Evolutionary conservation across 345 rosid genomes (phyloP), one percentile per base, ranked within the genome.

Genomic region (Populus deltoides): DNA sequence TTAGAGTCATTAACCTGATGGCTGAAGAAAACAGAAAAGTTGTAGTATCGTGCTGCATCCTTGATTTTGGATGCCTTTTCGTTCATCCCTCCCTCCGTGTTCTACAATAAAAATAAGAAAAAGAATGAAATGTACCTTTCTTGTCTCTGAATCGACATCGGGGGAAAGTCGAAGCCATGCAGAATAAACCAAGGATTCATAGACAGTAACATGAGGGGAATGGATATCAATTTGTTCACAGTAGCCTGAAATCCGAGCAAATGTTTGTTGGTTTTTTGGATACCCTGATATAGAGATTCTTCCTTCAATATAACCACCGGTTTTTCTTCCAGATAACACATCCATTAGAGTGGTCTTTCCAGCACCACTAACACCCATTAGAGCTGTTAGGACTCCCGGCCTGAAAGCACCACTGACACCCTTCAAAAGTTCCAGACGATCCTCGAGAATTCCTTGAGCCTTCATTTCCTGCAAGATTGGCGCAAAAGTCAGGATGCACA

Each of bases 341-440:
- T 91, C 94, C 94, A 91, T 87, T 10, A 91, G 84, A 31, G 94
- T 91, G 73, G 94, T 91, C 74, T 91, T 91, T 16, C 94, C 92
- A 51, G 92, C 92, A 4, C 94, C 94, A 47, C 92, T 89, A 53
- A 91, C 78, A 6, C 94, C 94, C 92, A 91, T 91, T 24, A 91
- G 79, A 59, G 94, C 92, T 13, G 91, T 88, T 35, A 91, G 85
- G 70, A 91, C 88, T 45, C 94, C 92, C 9, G 94, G 90, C 81
- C 91, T 87, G 69, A 91, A 91, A 62, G 91, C 86, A 20, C 92
- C 94, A 68, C 79, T 89, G 41, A 89, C 90, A 15, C 94, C 90
- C 74, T 87, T 91, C 75, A 91, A 75, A 80, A 91, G 91, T 33
- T 85, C 89, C 36, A 91, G 81, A 55, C 82, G 78, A n/a, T 87